Conservation (phyloP, 805 yeast species). For the Monosporozyma servazzii region DNA sequence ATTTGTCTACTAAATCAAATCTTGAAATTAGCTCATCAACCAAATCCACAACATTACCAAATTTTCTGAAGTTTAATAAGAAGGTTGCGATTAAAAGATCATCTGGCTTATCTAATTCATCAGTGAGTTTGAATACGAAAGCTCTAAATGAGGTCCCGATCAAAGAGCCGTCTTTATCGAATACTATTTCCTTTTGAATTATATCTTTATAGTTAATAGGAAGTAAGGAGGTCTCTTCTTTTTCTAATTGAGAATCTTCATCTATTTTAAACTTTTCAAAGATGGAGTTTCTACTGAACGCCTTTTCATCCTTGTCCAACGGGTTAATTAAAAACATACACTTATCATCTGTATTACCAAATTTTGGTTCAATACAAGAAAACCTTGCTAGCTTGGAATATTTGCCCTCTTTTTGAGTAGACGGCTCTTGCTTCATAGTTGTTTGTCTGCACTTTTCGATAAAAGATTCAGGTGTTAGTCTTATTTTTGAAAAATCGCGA, state of each 20-base stretch:
- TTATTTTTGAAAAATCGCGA: constrained; percentile 52
- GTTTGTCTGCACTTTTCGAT: constrained; percentile 54
- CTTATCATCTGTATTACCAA: neutral
- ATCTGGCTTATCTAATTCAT: constrained; percentile 54
- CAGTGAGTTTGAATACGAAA: constrained; percentile 54
- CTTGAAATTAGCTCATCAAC: constrained; percentile 58
- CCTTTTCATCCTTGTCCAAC: constrained; percentile 12
- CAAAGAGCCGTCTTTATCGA: constrained; percentile 37
- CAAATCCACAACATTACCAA: constrained; percentile 56
- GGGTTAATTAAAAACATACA: neutral
- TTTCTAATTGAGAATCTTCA: constrained; percentile 9
- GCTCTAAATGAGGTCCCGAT: constrained; percentile 68
- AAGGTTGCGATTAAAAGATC: constrained; percentile 64
- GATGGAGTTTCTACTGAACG: constrained; percentile 31
- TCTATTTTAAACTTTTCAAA: constrained; percentile 30
- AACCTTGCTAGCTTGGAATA: constrained; percentile 20
- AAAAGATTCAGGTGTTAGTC: constrained; percentile 51
- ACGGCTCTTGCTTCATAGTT: constrained; percentile 25
- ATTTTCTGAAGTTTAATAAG: constrained; percentile 66
- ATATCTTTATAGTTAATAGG: constrained; percentile 17
- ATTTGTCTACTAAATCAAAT: constrained; percentile 43
- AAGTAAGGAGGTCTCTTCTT: constrained; percentile 6
- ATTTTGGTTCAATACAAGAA: constrained; percentile 14
- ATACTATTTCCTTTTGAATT: constrained; percentile 34
- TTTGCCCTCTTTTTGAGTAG: neutral